Evolutionary conservation across 2,329 filamentous ascomycete species (phyloP).

Genomic region (Ophiobolus disseminans): DNA sequence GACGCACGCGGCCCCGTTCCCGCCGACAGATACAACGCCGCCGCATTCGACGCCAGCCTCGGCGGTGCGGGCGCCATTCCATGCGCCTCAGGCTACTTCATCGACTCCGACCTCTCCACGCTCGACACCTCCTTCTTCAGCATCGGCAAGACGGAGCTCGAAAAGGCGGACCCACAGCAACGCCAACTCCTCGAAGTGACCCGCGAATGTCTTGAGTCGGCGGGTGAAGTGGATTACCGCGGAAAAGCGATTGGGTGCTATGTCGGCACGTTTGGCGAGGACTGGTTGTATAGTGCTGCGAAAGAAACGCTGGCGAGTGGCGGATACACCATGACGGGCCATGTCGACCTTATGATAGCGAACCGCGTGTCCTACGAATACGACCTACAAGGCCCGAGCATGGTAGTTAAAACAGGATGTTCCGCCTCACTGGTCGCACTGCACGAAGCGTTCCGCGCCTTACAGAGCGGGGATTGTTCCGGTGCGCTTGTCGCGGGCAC

Average conservation of each 20-base stretch:
- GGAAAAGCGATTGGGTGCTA: slow-evolving; percentile 43
- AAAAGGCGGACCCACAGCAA: slow-evolving; percentile 31
- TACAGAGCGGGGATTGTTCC: slow-evolving; percentile 13
- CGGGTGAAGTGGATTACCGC: slow-evolving; percentile 18
- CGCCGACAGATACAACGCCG: slow-evolving; percentile 6
- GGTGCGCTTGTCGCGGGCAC: slow-evolving; percentile 24
- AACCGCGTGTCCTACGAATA: slow-evolving; percentile 38
- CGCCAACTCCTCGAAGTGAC: slow-evolving; percentile 33
- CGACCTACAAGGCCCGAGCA: slow-evolving; percentile 15
- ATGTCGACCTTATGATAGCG: slow-evolving; percentile 24
- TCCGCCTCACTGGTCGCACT: slow-evolving; percentile 39
- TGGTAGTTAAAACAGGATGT: slow-evolving; percentile 45
- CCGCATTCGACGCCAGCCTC: slow-evolving; percentile 20
- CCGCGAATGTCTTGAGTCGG: slow-evolving; percentile 48
- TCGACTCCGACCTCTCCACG: slow-evolving; percentile 3
- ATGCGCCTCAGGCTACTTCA: slow-evolving; percentile 18
- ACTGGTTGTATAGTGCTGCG: slow-evolving; percentile 17
- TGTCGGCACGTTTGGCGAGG: slow-evolving; percentile 38
- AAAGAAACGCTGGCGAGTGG: slow-evolving; percentile 3
- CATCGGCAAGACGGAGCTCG: slow-evolving; percentile 16
- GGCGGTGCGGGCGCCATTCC: slow-evolving; percentile 14
- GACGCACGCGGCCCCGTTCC: not conserved
- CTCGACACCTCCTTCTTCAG: slow-evolving; percentile 29
- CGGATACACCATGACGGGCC: slow-evolving; percentile 14
- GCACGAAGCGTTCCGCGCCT: slow-evolving; percentile 23